Evolutionary conservation across 495 filamentous ascomycete genomes (phyloP).

Genomic region (Neurospora sp.): DNA sequence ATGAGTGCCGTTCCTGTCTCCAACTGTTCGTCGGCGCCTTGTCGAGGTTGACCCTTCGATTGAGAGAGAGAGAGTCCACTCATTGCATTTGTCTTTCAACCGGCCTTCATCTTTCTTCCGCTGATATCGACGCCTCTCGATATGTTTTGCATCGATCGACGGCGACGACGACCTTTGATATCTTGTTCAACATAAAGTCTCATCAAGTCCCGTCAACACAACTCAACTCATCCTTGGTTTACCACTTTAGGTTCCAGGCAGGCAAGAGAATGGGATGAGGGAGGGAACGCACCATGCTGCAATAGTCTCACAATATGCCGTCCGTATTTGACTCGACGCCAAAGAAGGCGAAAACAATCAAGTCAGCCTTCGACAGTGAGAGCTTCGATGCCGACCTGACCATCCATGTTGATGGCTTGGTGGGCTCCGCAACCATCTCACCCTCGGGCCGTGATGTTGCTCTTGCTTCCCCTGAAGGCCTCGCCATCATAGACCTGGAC

Average conservation of each 20-base stretch:
- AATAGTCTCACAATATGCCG: conserved; percentile 22
- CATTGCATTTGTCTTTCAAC: background rate
- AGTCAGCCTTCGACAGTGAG: conserved; percentile 71
- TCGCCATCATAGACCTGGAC: conserved; percentile 91
- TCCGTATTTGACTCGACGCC: conserved; percentile 32
- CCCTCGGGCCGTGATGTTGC: conserved; percentile 89
- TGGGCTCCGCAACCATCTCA: conserved; percentile 65
- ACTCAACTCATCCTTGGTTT: background rate
- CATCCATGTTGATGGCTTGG: conserved; percentile 65
- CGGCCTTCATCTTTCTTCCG: background rate
- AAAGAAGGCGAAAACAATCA: conserved; percentile 39
- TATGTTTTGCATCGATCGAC: background rate
- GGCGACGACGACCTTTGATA: background rate
- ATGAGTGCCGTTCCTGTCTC: background rate
- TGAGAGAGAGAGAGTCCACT: no score
- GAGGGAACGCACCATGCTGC: background rate
- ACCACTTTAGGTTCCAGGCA: background rate
- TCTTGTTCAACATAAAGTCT: background rate
- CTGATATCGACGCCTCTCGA: background rate
- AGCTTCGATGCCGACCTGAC: conserved; percentile 79
- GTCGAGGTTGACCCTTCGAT: background rate
- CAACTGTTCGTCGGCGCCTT: background rate
- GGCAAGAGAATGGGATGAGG: background rate
- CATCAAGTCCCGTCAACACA: background rate
- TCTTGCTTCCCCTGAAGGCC: conserved; percentile 76